These are phyloP conservation scores for Annona cherimola DNA, from an alignment of 164 flowering plant genomes.

Conservation along the genomic window DNA sequence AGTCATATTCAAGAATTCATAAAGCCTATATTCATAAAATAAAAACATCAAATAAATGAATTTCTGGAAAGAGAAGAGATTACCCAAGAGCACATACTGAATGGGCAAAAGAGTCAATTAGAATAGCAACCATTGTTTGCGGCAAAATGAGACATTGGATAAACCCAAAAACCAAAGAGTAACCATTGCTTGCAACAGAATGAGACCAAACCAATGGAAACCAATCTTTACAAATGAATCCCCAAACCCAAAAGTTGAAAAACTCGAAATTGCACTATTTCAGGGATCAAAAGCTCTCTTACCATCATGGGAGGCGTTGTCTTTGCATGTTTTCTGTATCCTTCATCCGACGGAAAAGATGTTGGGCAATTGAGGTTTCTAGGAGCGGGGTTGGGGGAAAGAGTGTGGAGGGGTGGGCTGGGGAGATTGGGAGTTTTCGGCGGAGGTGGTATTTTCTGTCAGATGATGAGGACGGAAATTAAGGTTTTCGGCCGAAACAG, in stretches of 20 bases:
- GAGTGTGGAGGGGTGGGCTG: constrained; percentile 14
- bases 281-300: background rate
- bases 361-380: background rate
- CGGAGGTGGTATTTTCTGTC: constrained; percentile 43
- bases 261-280: background rate
- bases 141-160: constrained; percentile 11
- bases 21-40: no score
- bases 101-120: no score
- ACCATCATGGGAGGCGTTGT: background rate
- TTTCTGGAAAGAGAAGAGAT: no score
- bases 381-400: constrained; percentile 10
- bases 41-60: no score
- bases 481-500: constrained; percentile 6
- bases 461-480: constrained; percentile 5
- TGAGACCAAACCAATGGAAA: constrained; percentile 41
- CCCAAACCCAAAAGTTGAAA: background rate
- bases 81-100: no score
- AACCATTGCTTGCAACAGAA: constrained; percentile 53
- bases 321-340: background rate
- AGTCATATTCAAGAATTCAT: no score
- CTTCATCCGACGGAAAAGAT: constrained; percentile 5
- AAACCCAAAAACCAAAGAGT: constrained; percentile 47
- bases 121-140: no score
- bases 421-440: constrained; percentile 57
- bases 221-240: constrained; percentile 29